Base-by-base conservation (phyloP, 805 yeast species). In the Yarrowia sp. region DNA sequence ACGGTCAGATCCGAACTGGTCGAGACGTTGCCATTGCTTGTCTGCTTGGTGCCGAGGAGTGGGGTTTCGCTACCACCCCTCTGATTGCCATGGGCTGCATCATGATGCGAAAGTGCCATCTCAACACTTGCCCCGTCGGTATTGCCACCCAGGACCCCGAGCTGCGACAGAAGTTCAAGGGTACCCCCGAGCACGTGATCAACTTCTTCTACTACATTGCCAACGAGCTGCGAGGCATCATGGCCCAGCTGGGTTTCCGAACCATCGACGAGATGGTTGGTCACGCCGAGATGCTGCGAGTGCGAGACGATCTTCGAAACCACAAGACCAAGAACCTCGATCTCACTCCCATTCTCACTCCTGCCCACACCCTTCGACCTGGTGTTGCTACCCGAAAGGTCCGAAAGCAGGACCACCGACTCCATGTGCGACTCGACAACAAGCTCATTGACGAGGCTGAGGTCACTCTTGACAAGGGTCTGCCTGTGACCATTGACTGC, bases 241-340 rank as follows among this genome's bases (percentile, higher is more conserved):
- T 94, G 99, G 97, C 99, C 50, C 85, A 87, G 76, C 86, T 94
- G 71, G 99, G 99, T 68, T 95, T 89, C 87, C 86, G 98, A 77
- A 91, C 97, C 66, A 86, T 94, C 77, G 94, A 92, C 78, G 99
- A 95, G 83, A 94, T 94, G 99, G 93, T 94, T 74, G 99, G 99
- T 75, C 92, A 89, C 78, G 92, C 98, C 63, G 99, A 94, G 82
- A 91, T 87, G 79, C 85, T 94, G 76, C 83, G 80, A 74, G 95
- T 92, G 66, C 85, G 97, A 73, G 97, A 91, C 70, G 93, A 91
- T 75, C 81, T 88, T 76, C 86, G 96, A 75, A 90, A 87, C 76
- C 88, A 94, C 70, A 95, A 95, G 86, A 92, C 94, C 71, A 91
- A 92, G 63, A 91, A 91, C 82, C 85, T 94, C 73, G 98, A 94